Evolutionary conservation across 2,329 filamentous ascomycete genomes (phyloP).

Genomic region (Scorias spongiosa): DNA sequence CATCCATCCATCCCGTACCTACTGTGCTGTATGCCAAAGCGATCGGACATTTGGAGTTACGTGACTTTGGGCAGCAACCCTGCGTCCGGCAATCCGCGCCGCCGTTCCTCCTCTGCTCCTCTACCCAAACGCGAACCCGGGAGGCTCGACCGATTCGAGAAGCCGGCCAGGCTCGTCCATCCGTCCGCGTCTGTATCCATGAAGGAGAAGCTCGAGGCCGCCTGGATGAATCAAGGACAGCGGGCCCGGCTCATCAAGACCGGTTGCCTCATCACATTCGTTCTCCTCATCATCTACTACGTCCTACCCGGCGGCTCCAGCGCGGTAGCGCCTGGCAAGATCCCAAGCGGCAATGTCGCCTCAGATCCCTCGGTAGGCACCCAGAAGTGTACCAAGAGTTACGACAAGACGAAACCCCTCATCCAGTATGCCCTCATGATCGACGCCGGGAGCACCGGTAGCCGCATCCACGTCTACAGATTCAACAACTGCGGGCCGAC

Average conservation of each 20-base stretch:
- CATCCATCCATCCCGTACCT: too few relatives aligned
- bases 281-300: slow-evolving; percentile 43
- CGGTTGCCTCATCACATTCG: slow-evolving; percentile 42
- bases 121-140: slow-evolving; percentile 25
- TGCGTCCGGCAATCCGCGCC: slow-evolving; percentile 25
- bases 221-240: slow-evolving; percentile 47
- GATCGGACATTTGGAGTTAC: slow-evolving; percentile 32
- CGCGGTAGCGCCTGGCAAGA: slow-evolving; percentile 7
- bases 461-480: slow-evolving; percentile 94
- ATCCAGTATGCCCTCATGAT: slow-evolving; percentile 98
- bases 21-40: not conserved
- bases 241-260: slow-evolving; percentile 46
- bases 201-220: slow-evolving; percentile 24
- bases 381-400: slow-evolving; percentile 66
- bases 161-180: slow-evolving; percentile 26
- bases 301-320: slow-evolving; percentile 28
- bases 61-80: slow-evolving; percentile 24
- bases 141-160: slow-evolving; percentile 25
- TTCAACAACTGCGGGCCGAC: slow-evolving; percentile 97
- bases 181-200: slow-evolving; percentile 16
- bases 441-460: slow-evolving; percentile 93
- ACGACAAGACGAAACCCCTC: slow-evolving; percentile 77
- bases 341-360: slow-evolving; percentile 26
- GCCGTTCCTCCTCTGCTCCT: slow-evolving; percentile 37
- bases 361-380: slow-evolving; percentile 48